A percentile compares a stretch with the other conserved stretches of the same genome.
Evolutionary conservation across 345 rosid genomes (phyloP).

Genomic region (Gossypium bickii): DNA sequence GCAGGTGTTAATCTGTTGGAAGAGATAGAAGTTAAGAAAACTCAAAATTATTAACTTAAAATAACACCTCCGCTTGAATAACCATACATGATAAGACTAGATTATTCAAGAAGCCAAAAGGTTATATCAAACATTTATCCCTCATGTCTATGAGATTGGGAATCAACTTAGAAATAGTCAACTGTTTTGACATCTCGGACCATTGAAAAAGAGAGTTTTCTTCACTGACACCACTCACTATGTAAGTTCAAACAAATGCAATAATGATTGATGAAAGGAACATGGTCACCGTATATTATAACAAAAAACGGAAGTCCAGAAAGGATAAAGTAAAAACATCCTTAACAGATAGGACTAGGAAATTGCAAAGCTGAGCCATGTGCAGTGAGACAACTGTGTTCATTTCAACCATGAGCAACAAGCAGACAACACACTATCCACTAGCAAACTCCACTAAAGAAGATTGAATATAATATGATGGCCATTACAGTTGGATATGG

Average conservation of each 20-base stretch:
- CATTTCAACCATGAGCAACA: conserved; percentile 15
- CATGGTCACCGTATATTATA: conserved; percentile 17
- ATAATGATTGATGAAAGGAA: conserved; percentile 13
- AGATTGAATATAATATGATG: conserved; percentile 31
- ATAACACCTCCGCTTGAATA: neutral
- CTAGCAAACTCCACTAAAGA: conserved; percentile 23
- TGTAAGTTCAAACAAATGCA: conserved; percentile 13
- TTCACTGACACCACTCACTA: conserved; percentile 2
- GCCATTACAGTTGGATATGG: conserved; percentile 21
- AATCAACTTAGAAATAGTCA: neutral
- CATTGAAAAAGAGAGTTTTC: neutral
- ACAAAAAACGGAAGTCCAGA: conserved; percentile 3
- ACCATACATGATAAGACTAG: conserved; percentile 3
- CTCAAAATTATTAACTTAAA: neutral
- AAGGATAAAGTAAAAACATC: conserved; percentile 19
- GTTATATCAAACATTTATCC: neutral
- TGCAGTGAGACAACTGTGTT: conserved; percentile 16
- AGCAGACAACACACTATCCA: conserved; percentile 11
- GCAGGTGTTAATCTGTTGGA: conserved; percentile 79
- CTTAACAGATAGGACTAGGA: conserved; percentile 23
- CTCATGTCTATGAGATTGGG: neutral
- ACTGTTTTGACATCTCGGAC: conserved; percentile 8
- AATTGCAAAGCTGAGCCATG: conserved; percentile 33
- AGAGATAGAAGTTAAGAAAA: conserved; percentile 4
- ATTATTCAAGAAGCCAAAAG: neutral